These are phyloP conservation scores for Neurospora sp. DNA, from an alignment of 495 filamentous ascomycete genomes.

Conservation along the genomic window DNA sequence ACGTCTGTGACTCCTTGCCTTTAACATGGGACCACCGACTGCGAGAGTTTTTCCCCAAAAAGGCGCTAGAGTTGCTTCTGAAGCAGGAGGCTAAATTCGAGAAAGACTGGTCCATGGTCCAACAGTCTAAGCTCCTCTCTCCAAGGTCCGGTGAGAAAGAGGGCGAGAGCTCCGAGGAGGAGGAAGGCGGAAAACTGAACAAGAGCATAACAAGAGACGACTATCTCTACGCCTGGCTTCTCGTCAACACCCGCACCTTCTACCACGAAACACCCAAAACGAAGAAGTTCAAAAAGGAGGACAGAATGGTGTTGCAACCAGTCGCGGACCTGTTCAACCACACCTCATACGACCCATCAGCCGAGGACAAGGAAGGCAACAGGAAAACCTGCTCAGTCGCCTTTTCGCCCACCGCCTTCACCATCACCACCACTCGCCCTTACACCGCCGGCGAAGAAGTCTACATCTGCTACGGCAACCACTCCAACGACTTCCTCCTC, in stretches of 20 bases:
- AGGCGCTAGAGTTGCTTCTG: conserved; percentile 39
- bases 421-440: conserved; percentile 42
- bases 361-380: conserved; percentile 33
- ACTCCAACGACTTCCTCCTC: conserved; percentile 73
- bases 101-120: conserved; percentile 49
- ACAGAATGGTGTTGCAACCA: conserved; percentile 72
- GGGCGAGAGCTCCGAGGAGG: background rate
- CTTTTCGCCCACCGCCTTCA: conserved; percentile 50
- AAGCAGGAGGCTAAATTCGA: conserved; percentile 53
- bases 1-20: conserved; percentile 56
- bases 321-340: conserved; percentile 90
- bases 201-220: conserved; percentile 39
- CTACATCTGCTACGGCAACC: conserved; percentile 68
- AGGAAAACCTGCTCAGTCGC: conserved; percentile 43
- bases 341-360: conserved; percentile 9
- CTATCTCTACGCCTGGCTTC: conserved; percentile 66
- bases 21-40: conserved; percentile 51
- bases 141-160: background rate
- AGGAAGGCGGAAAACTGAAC: conserved; percentile 6
- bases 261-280: conserved; percentile 50
- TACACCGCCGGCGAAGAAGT: conserved; percentile 64
- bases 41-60: conserved; percentile 37
- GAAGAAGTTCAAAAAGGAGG: conserved; percentile 46
- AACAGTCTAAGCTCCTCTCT: conserved; percentile 23
- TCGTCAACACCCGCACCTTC: conserved; percentile 77